Conservation (phyloP, 352 stramenopile genomes). For the Globisporangium iwayamae region DNA sequence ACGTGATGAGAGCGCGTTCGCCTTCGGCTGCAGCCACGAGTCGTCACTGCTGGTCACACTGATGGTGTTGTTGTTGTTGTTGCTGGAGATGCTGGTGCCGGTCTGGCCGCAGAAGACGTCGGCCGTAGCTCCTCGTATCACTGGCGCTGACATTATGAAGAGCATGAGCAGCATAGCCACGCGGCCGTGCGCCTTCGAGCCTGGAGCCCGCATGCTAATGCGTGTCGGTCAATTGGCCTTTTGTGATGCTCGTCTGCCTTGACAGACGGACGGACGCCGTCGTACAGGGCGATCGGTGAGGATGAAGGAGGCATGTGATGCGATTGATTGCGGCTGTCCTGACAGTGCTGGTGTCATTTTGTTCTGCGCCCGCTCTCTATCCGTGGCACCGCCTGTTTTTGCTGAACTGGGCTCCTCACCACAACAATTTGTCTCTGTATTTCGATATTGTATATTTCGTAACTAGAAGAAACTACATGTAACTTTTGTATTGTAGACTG, state of each 20-base stretch:
- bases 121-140: neutral
- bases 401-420: neutral
- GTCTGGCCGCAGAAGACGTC: neutral
- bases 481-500: too few species aligned
- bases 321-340: neutral
- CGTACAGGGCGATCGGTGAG: too few species aligned
- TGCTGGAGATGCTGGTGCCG: neutral
- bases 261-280: too few species aligned
- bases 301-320: neutral
- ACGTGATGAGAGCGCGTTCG: constrained; percentile 7
- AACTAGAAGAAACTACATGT: too few species aligned
- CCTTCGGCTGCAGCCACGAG: constrained; percentile 1
- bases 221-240: too few species aligned
- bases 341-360: neutral
- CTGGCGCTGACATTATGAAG: neutral
- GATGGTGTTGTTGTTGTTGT: too few species aligned
- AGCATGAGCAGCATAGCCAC: neutral
- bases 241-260: too few species aligned
- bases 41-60: neutral
- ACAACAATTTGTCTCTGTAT: neutral
- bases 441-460: neutral
- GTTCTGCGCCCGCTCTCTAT: neutral
- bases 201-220: neutral
- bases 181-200: neutral
- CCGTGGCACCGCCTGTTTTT: constrained; percentile 1